Percentiles rank a stretch among this genome's conserved stretches.
phyloP scores from a whole-genome alignment of 495 filamentous ascomycete species.

The Aspergillus saccharolyticus region DNA sequence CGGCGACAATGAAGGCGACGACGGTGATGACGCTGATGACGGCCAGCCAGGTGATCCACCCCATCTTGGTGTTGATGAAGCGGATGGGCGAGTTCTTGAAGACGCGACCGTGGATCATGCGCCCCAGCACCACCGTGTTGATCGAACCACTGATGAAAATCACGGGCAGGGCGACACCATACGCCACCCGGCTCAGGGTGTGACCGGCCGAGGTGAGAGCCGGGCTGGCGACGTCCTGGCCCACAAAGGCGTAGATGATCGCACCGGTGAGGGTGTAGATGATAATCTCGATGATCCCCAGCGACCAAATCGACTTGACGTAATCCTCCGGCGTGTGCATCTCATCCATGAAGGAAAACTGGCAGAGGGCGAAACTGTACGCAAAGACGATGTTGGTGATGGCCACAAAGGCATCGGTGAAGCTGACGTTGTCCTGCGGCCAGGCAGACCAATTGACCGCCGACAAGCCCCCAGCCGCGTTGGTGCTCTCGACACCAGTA shows the following conservation, averaged over 20 bases:
- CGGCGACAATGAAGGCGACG: slow-evolving; percentile 59
- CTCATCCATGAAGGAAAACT: slow-evolving; percentile 69
- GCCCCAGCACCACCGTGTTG: slow-evolving; percentile 53
- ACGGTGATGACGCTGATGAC: slow-evolving; percentile 51
- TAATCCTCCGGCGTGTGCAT: slow-evolving; percentile 64
- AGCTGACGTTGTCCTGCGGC: slow-evolving; percentile 30
- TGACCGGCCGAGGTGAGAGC: slow-evolving; percentile 58
- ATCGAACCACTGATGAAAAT: slow-evolving; percentile 64
- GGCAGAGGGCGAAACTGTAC: slow-evolving; percentile 57
- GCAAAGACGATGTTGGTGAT: slow-evolving; percentile 69
- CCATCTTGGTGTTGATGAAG: slow-evolving; percentile 53
- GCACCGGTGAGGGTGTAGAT: slow-evolving; percentile 64
- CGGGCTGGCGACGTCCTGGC: slow-evolving; percentile 58
- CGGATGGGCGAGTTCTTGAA: slow-evolving; percentile 49
- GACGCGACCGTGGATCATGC: slow-evolving; percentile 57
- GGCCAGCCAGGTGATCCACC: slow-evolving; percentile 54
- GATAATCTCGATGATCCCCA: slow-evolving; percentile 54
- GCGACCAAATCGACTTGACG: slow-evolving; percentile 54
- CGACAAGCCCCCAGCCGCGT: slow-evolving; percentile 26
- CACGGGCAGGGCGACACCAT: slow-evolving; percentile 66
- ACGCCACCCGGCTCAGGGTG: slow-evolving; percentile 60
- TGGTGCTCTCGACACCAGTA: slow-evolving; percentile 44
- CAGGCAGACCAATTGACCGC: slow-evolving; percentile 36
- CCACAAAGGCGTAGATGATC: slow-evolving; percentile 64
- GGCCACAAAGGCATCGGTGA: slow-evolving; percentile 48